phyloP scores from a whole-genome alignment of 805 yeast genomes.

The Ogataea pini region DNA sequence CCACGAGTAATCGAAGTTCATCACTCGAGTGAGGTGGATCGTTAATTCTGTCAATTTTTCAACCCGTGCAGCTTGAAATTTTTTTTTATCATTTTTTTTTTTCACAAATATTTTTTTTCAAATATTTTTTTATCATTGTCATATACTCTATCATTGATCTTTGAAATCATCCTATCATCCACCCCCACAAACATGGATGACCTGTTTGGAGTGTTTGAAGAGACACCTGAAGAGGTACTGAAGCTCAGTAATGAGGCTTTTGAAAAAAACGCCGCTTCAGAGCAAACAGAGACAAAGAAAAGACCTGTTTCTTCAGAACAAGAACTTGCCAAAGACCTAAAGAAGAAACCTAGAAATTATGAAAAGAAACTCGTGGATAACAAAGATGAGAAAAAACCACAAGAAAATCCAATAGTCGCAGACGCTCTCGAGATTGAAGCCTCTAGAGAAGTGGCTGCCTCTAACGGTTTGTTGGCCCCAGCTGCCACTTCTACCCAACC shows the following conservation, averaged over 20 bases:
- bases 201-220: constrained; percentile 63
- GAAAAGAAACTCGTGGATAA: constrained; percentile 33
- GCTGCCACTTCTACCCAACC: constrained; percentile 34
- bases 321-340: constrained; percentile 17
- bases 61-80: background rate
- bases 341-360: constrained; percentile 31
- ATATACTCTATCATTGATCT: background rate
- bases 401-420: constrained; percentile 69
- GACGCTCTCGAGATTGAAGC: constrained; percentile 90
- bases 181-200: constrained; percentile 44
- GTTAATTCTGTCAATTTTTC: background rate
- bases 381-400: constrained; percentile 24
- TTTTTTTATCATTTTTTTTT: constrained; percentile 3
- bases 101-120: constrained; percentile 2
- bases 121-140: constrained; percentile 1
- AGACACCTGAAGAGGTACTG: constrained; percentile 42
- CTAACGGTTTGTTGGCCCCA: constrained; percentile 60
- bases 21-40: too few species aligned
- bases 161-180: background rate
- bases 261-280: background rate
- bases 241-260: constrained; percentile 8
- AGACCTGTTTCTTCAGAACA: constrained; percentile 15
- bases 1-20: too few species aligned
- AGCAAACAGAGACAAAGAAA: constrained; percentile 15
- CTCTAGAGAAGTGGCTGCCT: constrained; percentile 81